phyloP scores from a whole-genome alignment of 2,329 filamentous ascomycete species.

The Colletotrichum magnum region DNA sequence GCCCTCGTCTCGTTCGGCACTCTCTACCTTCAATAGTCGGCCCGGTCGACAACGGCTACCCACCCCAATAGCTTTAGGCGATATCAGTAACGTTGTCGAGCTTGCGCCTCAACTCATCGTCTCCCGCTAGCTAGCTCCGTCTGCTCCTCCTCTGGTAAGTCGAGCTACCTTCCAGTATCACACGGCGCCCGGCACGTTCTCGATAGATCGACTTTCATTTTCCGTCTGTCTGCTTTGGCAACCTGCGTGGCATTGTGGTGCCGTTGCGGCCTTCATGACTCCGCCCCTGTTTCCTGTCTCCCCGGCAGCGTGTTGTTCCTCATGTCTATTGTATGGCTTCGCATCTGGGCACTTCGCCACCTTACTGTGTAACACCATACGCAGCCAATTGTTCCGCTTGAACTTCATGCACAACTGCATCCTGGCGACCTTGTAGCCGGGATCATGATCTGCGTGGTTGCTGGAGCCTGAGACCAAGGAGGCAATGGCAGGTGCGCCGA shows the following conservation, averaged over 20 bases:
- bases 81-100: constrained; percentile 22
- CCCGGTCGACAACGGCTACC: constrained; percentile 3
- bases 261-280: too few relatives aligned
- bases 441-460: constrained; percentile 9
- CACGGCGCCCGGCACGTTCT: neutral
- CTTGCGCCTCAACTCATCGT: constrained; percentile 25
- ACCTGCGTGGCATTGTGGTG: too few relatives aligned
- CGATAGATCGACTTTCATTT: neutral
- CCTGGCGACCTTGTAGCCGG: neutral
- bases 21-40: neutral
- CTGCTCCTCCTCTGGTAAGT: constrained; percentile 23
- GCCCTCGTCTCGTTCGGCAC: neutral
- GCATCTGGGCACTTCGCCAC: constrained; percentile 20
- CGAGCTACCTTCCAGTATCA: constrained; percentile 24
- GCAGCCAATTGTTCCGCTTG: neutral
- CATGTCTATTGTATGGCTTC: constrained; percentile 10
- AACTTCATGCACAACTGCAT: constrained; percentile 13
- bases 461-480: constrained; percentile 20
- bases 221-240: neutral
- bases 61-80: constrained; percentile 6
- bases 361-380: constrained; percentile 9
- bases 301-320: neutral
- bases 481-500: constrained; percentile 18
- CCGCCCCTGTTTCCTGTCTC: neutral
- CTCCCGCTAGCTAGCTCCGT: constrained; percentile 33